These are phyloP conservation scores for Sphenostylis stenocarpa DNA, from an alignment of 306 rosid genomes.

Conservation along the genomic window DNA sequence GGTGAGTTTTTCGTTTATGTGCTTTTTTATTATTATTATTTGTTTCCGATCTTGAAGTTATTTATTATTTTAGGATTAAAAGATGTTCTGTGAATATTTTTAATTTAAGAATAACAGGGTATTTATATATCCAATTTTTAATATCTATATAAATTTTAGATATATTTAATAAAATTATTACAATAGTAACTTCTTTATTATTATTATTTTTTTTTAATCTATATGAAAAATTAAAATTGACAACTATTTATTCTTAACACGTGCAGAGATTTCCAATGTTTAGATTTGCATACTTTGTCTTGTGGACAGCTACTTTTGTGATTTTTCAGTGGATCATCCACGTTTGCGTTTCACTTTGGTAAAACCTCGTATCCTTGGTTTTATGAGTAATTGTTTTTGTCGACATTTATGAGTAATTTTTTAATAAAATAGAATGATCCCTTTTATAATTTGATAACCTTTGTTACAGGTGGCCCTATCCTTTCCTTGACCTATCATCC, in stretches of 20 bases:
- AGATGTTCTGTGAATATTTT: too few species aligned
- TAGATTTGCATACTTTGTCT: conserved; percentile 74
- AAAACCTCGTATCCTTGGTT: conserved; percentile 14
- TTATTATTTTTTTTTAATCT: too few species aligned
- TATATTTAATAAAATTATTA: too few species aligned
- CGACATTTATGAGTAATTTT: too few species aligned
- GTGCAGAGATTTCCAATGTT: conserved; percentile 85
- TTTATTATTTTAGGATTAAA: too few species aligned
- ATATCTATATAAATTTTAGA: too few species aligned
- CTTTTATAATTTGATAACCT: neutral
- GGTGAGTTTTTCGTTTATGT: conserved; percentile 51
- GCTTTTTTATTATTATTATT: neutral
- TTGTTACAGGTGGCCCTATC: conserved; percentile 91
- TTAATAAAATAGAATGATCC: neutral
- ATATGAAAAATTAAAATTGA: neutral
- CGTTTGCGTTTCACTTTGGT: conserved; percentile 64
- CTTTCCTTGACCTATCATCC: conserved; percentile 83
- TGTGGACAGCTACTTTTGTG: conserved; percentile 74
- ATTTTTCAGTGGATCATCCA: conserved; percentile 86
- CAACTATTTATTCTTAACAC: conserved; percentile 16
- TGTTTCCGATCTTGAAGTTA: neutral
- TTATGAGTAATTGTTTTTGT: neutral
- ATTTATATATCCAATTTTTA: too few species aligned
- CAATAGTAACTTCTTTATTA: too few species aligned
- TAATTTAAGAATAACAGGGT: too few species aligned